Evolutionary conservation across 306 rosid genomes (phyloP).

Genomic region (Medicago lupulina): DNA sequence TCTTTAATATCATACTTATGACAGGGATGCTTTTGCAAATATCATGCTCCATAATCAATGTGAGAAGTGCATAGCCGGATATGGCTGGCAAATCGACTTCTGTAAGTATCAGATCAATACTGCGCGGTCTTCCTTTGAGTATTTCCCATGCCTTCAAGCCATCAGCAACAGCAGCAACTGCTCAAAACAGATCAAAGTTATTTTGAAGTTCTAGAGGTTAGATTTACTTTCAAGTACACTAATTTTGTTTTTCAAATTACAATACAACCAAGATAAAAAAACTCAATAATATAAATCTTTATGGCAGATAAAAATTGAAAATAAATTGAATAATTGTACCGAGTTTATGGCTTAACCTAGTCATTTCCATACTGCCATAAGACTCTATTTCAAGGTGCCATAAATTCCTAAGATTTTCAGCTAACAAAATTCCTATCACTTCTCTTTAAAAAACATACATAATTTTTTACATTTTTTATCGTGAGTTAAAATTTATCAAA

Average conservation of each 20-base stretch:
- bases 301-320: neutral
- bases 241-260: neutral
- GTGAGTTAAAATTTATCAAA: slow-evolving; percentile 5
- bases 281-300: neutral
- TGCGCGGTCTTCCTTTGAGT: slow-evolving; percentile 74
- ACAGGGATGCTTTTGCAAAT: slow-evolving; percentile 92
- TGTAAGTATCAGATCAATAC: slow-evolving; percentile 81
- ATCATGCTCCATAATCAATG: slow-evolving; percentile 87
- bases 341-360: slow-evolving; percentile 20
- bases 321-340: slow-evolving; percentile 7
- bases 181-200: slow-evolving; percentile 43
- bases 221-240: slow-evolving; percentile 12
- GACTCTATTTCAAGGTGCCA: slow-evolving; percentile 30
- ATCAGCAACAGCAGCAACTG: slow-evolving; percentile 95
- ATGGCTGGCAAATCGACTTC: slow-evolving; percentile 94
- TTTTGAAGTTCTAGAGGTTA: slow-evolving; percentile 19
- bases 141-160: slow-evolving; percentile 97
- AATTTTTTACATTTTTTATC: neutral
- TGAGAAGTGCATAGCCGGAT: slow-evolving; percentile 91
- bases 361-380: slow-evolving; percentile 24
- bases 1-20: slow-evolving; percentile 67
- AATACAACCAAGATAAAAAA: slow-evolving; percentile 28
- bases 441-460: neutral
- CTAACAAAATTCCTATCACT: slow-evolving; percentile 41
- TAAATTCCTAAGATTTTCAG: slow-evolving; percentile 30